Evolutionary conservation across 176 grass and related monocot species (phyloP).

Genomic region (Rhipidocladum racemiflorum): DNA sequence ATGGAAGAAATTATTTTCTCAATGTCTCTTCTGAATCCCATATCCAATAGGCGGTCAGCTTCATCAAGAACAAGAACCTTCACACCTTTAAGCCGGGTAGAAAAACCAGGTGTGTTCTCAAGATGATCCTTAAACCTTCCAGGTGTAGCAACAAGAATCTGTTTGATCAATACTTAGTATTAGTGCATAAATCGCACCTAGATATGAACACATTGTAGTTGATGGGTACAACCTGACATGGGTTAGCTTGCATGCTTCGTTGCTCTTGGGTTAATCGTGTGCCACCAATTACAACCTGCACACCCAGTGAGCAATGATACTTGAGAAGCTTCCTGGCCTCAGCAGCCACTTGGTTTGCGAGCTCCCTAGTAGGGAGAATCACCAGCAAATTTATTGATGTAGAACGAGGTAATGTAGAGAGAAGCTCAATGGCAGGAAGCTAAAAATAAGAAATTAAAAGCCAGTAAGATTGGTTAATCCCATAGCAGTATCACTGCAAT

Average conservation of each 20-base stretch:
- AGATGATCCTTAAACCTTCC: constrained; percentile 95
- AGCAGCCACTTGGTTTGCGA: constrained; percentile 78
- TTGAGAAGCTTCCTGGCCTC: constrained; percentile 94
- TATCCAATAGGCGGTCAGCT: constrained; percentile 92
- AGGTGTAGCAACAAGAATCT: constrained; percentile 95
- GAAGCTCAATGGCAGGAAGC: constrained; percentile 91
- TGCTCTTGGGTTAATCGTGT: constrained; percentile 75
- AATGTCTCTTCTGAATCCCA: constrained; percentile 94
- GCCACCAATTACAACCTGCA: constrained; percentile 93
- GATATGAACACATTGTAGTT: constrained; percentile 5
- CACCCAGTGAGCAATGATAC: constrained; percentile 66
- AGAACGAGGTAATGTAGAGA: constrained; percentile 61
- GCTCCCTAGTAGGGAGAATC: constrained; percentile 81
- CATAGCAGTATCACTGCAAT: not conserved
- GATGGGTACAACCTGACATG: constrained; percentile 71
- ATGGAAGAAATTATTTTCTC: constrained; percentile 80
- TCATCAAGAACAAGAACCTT: constrained; percentile 96
- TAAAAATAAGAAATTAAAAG: constrained; percentile 42
- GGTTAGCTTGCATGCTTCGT: constrained; percentile 63
- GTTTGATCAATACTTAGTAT: constrained; percentile 18
- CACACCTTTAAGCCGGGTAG: constrained; percentile 65
- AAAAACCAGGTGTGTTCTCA: constrained; percentile 87
- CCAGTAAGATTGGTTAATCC: constrained; percentile 35
- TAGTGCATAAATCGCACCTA: constrained; percentile 17
- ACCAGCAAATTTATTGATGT: constrained; percentile 91